phyloP scores from a whole-genome alignment of 116 monocot genomes.

The Trichopus zeylanicus region DNA sequence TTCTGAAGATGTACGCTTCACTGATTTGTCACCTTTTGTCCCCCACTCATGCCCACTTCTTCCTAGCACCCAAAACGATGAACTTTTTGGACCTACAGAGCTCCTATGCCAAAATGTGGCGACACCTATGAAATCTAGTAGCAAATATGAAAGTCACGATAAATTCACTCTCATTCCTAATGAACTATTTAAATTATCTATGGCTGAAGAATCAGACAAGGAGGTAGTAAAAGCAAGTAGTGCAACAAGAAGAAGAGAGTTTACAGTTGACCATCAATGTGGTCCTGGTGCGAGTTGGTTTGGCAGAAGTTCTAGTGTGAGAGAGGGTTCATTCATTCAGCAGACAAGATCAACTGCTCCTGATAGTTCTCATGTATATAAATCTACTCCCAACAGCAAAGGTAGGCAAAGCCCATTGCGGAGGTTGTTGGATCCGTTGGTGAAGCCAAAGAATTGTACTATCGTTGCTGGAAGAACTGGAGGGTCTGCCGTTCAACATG shows the following conservation, averaged over 20 bases:
- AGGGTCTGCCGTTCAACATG: conserved; percentile 9
- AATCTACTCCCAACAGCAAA: conserved; percentile 19
- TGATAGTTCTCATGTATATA: conserved; percentile 24
- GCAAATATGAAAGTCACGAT: neutral
- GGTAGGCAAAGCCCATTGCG: conserved; percentile 53
- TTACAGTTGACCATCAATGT: conserved; percentile 7
- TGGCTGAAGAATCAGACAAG: conserved; percentile 2
- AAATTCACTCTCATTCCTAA: conserved; percentile 1
- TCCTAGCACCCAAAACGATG: conserved; percentile 5
- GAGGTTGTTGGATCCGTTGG: conserved; percentile 30
- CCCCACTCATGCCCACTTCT: conserved; percentile 47
- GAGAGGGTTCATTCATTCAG: conserved; percentile 10
- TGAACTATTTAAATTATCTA: neutral
- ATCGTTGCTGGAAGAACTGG: conserved; percentile 6
- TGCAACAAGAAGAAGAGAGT: conserved; percentile 16
- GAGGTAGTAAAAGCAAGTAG: conserved; percentile 4
- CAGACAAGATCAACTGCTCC: conserved; percentile 7
- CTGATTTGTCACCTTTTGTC: conserved; percentile 10
- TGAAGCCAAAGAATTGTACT: conserved; percentile 15
- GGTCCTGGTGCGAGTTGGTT: conserved; percentile 19
- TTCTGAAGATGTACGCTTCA: conserved; percentile 8
- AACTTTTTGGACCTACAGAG: neutral
- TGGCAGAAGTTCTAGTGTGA: conserved; percentile 45
- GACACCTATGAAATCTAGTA: neutral
- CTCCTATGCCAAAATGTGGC: neutral